phyloP scores from a whole-genome alignment of 2,329 filamentous ascomycete species.

The Diaporthe capsici region DNA sequence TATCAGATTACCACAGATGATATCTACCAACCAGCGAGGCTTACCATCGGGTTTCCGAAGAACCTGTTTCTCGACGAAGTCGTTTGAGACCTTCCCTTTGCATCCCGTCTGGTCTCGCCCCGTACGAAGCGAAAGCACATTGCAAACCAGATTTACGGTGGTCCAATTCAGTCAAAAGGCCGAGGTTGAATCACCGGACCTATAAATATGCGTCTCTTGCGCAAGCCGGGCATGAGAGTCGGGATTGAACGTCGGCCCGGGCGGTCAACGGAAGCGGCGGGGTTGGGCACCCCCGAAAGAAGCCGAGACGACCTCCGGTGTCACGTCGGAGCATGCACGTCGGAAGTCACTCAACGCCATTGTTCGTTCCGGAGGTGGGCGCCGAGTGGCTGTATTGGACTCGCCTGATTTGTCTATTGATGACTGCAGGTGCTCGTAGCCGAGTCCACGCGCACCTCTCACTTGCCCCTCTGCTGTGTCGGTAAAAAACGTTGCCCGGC shows the following conservation, averaged over 20 bases:
- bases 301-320: not conserved
- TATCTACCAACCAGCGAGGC: conserved; percentile 60
- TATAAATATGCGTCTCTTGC: not conserved
- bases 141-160: too few species aligned
- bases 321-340: not conserved
- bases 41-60: conserved; percentile 61
- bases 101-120: not conserved
- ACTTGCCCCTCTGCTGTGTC: not conserved
- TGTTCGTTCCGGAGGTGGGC: not conserved
- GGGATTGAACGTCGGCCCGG: not conserved
- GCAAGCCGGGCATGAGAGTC: not conserved
- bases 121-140: not conserved
- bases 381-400: not conserved
- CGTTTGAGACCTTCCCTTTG: not conserved
- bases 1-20: conserved; percentile 49
- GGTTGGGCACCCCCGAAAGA: not conserved
- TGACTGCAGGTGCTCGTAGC: not conserved
- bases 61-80: conserved; percentile 54
- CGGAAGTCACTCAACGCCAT: not conserved
- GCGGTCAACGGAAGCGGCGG: not conserved
- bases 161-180: not conserved
- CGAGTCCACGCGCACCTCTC: not conserved
- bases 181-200: not conserved
- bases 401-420: not conserved
- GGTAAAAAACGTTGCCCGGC: not conserved